Conservation (phyloP, 768 basidiomycete genomes). For the Suillus ampliporus region DNA sequence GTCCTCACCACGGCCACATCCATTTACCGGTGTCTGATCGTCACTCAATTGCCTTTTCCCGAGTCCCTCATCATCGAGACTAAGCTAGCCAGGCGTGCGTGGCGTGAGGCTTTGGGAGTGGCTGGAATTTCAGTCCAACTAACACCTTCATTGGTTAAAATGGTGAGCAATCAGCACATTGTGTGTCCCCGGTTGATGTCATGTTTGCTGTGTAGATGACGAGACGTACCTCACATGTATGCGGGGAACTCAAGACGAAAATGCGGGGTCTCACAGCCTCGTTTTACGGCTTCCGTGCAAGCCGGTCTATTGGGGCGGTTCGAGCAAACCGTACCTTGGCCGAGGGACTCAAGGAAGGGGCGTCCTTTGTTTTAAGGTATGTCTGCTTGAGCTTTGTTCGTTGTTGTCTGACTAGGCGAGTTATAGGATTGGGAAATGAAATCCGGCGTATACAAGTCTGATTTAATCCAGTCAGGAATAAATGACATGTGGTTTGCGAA, state of each 20-base stretch:
- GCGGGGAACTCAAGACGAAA: constrained; percentile 16
- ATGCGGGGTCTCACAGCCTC: background rate
- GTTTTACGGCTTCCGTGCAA: constrained; percentile 9
- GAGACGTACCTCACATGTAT: constrained; percentile 15
- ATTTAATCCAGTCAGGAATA: constrained; percentile 28
- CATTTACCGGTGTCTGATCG: constrained; percentile 6
- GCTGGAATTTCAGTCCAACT: constrained; percentile 1
- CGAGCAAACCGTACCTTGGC: constrained; percentile 4
- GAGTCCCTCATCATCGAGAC: constrained; percentile 14
- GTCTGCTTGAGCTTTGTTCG: background rate
- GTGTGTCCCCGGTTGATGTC: no score
- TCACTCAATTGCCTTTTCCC: constrained; percentile 27
- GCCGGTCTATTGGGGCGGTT: background rate
- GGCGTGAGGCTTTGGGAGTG: background rate
- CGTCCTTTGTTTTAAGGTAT: constrained; percentile 8
- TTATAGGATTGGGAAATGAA: constrained; percentile 1
- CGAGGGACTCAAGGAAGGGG: constrained; percentile 12
- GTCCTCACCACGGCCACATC: constrained; percentile 22
- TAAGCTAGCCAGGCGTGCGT: constrained; percentile 6
- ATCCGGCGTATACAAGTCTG: constrained; percentile 31
- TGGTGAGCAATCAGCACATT: constrained; percentile 3
- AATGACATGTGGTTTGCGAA: constrained; percentile 35
- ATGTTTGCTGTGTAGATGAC: background rate
- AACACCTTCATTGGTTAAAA: constrained; percentile 7
- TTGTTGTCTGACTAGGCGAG: background rate